A percentile compares a stretch with the other conserved stretches of the same genome.
These are phyloP conservation scores for Diaporthe longicolla DNA, from an alignment of 2,329 filamentous ascomycete species.

Conservation along the genomic window DNA sequence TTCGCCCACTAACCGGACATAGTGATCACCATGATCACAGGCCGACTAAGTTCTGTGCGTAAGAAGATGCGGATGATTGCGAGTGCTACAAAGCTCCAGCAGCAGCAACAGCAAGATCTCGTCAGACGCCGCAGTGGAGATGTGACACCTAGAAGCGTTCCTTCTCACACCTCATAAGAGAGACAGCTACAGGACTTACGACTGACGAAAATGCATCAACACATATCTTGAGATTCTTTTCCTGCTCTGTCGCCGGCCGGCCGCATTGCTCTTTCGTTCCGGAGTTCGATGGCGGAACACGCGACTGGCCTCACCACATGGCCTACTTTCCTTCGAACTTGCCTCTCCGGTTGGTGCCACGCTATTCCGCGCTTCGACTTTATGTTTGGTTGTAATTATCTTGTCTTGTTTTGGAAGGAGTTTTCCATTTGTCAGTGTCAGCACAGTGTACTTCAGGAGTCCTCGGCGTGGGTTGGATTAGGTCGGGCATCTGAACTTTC, in stretches of 20 bases:
- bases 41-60: slow-evolving; percentile 68
- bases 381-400: slow-evolving; percentile 30
- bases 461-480: slow-evolving; percentile 17
- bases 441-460: slow-evolving; percentile 30
- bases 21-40: slow-evolving; percentile 76
- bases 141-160: slow-evolving; percentile 67
- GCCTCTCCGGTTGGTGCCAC: background rate
- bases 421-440: slow-evolving; percentile 17
- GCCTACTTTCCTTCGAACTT: background rate
- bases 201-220: slow-evolving; percentile 50
- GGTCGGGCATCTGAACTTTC: slow-evolving; percentile 21
- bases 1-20: slow-evolving; percentile 46
- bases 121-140: slow-evolving; percentile 69
- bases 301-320: background rate
- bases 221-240: background rate
- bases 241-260: background rate
- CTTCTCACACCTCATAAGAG: slow-evolving; percentile 59
- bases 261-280: slow-evolving; percentile 17
- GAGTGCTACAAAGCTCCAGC: slow-evolving; percentile 66
- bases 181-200: slow-evolving; percentile 45
- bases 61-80: slow-evolving; percentile 75
- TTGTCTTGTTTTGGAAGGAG: background rate
- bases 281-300: slow-evolving; percentile 18
- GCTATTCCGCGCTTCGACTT: background rate
- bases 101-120: slow-evolving; percentile 59